These are phyloP conservation scores for Cordyceps javanica DNA, from an alignment of 2,329 filamentous ascomycete genomes.

Conservation along the genomic window DNA sequence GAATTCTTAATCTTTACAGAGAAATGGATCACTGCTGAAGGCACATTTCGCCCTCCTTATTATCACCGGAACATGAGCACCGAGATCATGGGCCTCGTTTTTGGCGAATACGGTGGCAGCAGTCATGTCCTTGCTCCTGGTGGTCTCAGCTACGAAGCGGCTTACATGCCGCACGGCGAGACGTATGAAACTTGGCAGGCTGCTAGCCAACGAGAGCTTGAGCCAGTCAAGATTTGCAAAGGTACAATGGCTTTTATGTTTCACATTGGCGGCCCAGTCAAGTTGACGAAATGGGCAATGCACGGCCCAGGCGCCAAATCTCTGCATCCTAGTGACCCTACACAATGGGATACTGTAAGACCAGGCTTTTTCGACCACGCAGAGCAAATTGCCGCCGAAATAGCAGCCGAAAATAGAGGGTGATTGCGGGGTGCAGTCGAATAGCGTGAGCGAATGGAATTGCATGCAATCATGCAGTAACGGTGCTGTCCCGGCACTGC, in stretches of 20 bases:
- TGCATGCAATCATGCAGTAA: not conserved
- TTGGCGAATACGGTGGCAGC: conserved; percentile 27
- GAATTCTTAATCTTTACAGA: conserved; percentile 66
- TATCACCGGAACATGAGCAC: conserved; percentile 57
- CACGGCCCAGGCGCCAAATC: conserved; percentile 17
- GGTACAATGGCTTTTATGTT: conserved; percentile 47
- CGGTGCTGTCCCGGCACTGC: not conserved
- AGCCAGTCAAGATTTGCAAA: conserved; percentile 37
- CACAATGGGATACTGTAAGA: conserved; percentile 21
- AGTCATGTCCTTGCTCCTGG: conserved; percentile 23
- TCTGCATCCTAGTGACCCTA: conserved; percentile 16
- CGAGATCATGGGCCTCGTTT: conserved; percentile 50
- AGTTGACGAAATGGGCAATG: conserved; percentile 21
- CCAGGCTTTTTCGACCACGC: conserved; percentile 24
- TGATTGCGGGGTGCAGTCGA: not conserved
- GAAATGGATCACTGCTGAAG: conserved; percentile 56
- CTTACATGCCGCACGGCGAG: conserved; percentile 32
- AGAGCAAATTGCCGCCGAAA: conserved; percentile 19
- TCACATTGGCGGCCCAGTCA: conserved; percentile 20
- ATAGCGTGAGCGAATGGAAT: not conserved
- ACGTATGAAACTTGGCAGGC: conserved; percentile 26
- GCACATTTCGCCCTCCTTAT: conserved; percentile 59
- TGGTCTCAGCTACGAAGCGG: conserved; percentile 27
- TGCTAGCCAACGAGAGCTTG: conserved; percentile 25
- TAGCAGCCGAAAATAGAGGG: conserved; percentile 15